Evolutionary conservation across 352 stramenopile genomes (phyloP).

Genomic region (Pythium phragmitis): DNA sequence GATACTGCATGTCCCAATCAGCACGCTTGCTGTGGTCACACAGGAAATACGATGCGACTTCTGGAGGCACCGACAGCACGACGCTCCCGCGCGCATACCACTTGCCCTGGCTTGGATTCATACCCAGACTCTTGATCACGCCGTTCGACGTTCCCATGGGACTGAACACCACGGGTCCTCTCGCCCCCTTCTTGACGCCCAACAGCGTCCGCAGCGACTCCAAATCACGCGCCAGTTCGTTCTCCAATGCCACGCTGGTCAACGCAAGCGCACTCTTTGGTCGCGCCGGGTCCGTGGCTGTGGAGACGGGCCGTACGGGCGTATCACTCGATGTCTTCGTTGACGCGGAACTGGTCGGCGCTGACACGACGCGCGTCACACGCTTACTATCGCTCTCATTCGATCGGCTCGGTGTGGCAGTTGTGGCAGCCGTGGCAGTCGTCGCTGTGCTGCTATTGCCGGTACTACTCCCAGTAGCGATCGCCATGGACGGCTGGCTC

Average conservation of each 20-base stretch:
- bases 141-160: slow-evolving; percentile 53
- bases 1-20: slow-evolving; percentile 81
- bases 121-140: slow-evolving; percentile 61
- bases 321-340: neutral
- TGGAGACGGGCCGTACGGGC: slow-evolving; percentile 8
- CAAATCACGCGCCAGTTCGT: slow-evolving; percentile 61
- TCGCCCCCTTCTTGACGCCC: slow-evolving; percentile 22
- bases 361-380: slow-evolving; percentile 18
- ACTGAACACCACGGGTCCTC: slow-evolving; percentile 39
- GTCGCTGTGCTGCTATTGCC: neutral
- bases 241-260: slow-evolving; percentile 75
- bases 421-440: neutral
- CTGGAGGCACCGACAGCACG: slow-evolving; percentile 59
- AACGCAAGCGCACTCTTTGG: slow-evolving; percentile 1
- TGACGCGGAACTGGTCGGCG: slow-evolving; percentile 4
- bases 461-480: neutral
- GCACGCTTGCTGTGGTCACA: slow-evolving; percentile 61
- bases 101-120: slow-evolving; percentile 33
- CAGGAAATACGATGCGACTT: slow-evolving; percentile 62
- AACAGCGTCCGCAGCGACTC: slow-evolving; percentile 65
- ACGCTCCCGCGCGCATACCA: slow-evolving; percentile 60
- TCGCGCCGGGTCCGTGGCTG: neutral
- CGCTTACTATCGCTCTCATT: slow-evolving; percentile 15
- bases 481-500: slow-evolving; percentile 8
- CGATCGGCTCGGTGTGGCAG: slow-evolving; percentile 6